Conservation (phyloP, 192 early-diverging fungal genomes). For the Tieghemiomyces parasiticus region DNA sequence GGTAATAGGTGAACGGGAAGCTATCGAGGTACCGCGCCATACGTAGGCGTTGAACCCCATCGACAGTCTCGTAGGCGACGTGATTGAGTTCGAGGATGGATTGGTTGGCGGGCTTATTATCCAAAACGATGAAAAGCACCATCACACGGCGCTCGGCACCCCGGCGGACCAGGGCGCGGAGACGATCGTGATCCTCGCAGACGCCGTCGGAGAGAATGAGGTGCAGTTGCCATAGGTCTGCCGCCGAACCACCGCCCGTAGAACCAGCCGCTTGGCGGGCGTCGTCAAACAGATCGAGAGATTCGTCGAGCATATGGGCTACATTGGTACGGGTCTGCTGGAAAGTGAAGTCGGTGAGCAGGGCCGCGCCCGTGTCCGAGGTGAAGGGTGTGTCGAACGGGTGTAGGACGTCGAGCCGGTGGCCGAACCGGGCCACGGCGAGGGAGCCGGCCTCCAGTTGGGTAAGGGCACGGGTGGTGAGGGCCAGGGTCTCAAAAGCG, state of each 20-base stretch:
- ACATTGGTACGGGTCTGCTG: constrained; percentile 80
- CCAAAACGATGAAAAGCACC: constrained; percentile 93
- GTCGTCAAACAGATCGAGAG: constrained; percentile 62
- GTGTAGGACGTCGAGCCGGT: constrained; percentile 72
- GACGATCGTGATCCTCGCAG: constrained; percentile 81
- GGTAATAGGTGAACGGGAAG: constrained; percentile 97
- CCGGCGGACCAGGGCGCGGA: constrained; percentile 67
- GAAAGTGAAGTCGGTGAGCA: constrained; percentile 86
- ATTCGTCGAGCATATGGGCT: constrained; percentile 69
- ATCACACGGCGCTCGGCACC: constrained; percentile 74
- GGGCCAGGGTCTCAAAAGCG: constrained; percentile 83
- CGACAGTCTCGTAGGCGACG: constrained; percentile 55
- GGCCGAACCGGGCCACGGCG: constrained; percentile 81
- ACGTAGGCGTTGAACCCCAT: constrained; percentile 46
- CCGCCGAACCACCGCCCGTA: constrained; percentile 15
- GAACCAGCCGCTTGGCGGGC: constrained; percentile 34
- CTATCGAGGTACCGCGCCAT: constrained; percentile 81
- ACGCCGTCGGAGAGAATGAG: constrained; percentile 94
- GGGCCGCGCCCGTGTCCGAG: constrained; percentile 75
- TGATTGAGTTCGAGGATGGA: constrained; percentile 86
- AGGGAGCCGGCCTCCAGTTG: constrained; percentile 95
- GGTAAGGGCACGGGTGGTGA: constrained; percentile 81
- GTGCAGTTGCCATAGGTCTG: constrained; percentile 90
- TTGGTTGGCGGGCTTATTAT: constrained; percentile 61
- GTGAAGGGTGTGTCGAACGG: constrained; percentile 89